Evolutionary conservation across 495 filamentous ascomycete genomes (phyloP).

Genomic region (Hypoxylon cercidicola): DNA sequence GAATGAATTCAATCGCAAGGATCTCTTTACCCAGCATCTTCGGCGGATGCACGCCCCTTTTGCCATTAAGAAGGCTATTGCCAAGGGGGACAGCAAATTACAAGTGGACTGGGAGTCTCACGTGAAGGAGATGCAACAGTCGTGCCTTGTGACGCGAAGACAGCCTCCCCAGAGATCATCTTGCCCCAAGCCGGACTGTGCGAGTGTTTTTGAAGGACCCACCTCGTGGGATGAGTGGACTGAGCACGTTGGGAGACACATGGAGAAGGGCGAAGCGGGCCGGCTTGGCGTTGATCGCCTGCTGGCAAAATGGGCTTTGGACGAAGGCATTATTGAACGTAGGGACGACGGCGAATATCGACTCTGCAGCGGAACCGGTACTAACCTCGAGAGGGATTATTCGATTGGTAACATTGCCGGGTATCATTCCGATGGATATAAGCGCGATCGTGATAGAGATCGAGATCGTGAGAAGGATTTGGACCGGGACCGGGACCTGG

Average conservation of each 20-base stretch:
- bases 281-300: slow-evolving; percentile 61
- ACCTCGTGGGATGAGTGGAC: slow-evolving; percentile 87
- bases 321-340: slow-evolving; percentile 66
- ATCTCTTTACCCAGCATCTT: slow-evolving; percentile 93
- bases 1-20: slow-evolving; percentile 85
- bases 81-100: slow-evolving; percentile 62
- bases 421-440: slow-evolving; percentile 42
- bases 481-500: not conserved
- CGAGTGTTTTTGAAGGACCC: slow-evolving; percentile 71
- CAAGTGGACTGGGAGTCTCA: slow-evolving; percentile 65
- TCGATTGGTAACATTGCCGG: slow-evolving; percentile 36
- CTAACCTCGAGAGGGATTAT: slow-evolving; percentile 47
- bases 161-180: slow-evolving; percentile 71
- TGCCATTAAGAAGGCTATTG: slow-evolving; percentile 58
- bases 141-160: slow-evolving; percentile 76
- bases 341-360: slow-evolving; percentile 61
- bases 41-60: slow-evolving; percentile 87
- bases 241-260: slow-evolving; percentile 92
- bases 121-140: slow-evolving; percentile 68
- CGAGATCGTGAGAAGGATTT: slow-evolving; percentile 16
- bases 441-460: slow-evolving; percentile 22
- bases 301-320: slow-evolving; percentile 66
- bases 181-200: slow-evolving; percentile 77
- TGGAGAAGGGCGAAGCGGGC: slow-evolving; percentile 71
- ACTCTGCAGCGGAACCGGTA: slow-evolving; percentile 51